Evolutionary conservation across 1,284 basidiomycete species (phyloP).

Genomic region (Trichosporon asahii): DNA sequence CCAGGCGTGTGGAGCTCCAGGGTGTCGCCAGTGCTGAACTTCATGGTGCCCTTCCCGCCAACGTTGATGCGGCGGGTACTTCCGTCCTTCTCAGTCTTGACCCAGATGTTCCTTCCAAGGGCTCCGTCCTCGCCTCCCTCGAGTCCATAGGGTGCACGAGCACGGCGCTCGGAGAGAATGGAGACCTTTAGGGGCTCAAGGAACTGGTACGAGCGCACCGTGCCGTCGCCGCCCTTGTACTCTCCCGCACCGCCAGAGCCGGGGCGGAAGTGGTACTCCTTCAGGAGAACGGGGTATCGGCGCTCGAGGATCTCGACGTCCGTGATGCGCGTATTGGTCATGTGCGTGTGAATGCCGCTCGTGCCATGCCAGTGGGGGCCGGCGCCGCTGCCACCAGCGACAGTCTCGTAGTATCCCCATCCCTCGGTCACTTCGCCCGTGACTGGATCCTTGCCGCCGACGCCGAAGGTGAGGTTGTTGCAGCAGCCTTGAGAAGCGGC

Average conservation of each 20-base stretch:
- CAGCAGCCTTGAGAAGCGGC: constrained; percentile 79
- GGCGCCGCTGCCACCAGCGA: constrained; percentile 88
- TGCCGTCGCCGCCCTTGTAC: constrained; percentile 82
- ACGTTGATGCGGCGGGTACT: constrained; percentile 55
- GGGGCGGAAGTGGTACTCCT: constrained; percentile 71
- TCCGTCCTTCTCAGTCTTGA: constrained; percentile 55
- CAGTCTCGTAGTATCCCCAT: constrained; percentile 29
- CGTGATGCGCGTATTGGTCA: constrained; percentile 89
- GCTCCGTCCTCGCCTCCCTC: constrained; percentile 31
- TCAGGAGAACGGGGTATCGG: constrained; percentile 75
- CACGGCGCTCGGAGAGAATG: constrained; percentile 55
- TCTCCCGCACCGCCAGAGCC: constrained; percentile 74
- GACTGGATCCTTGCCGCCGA: constrained; percentile 12
- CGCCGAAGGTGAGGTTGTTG: constrained; percentile 59
- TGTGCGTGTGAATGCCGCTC: constrained; percentile 56
- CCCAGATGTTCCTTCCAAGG: constrained; percentile 36
- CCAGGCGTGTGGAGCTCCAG: constrained; percentile 41
- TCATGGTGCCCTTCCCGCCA: constrained; percentile 24
- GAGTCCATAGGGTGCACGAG: constrained; percentile 35
- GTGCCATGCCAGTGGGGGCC: constrained; percentile 88
- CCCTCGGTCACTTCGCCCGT: constrained; percentile 15
- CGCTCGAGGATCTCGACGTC: constrained; percentile 59
- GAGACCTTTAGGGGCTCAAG: constrained; percentile 79
- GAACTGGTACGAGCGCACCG: constrained; percentile 82
- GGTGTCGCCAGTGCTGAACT: constrained; percentile 35